Evolutionary conservation across 352 stramenopile genomes (phyloP), one percentile per base, ranked within the genome.

Genomic region (Globisporangium yorkense): DNA sequence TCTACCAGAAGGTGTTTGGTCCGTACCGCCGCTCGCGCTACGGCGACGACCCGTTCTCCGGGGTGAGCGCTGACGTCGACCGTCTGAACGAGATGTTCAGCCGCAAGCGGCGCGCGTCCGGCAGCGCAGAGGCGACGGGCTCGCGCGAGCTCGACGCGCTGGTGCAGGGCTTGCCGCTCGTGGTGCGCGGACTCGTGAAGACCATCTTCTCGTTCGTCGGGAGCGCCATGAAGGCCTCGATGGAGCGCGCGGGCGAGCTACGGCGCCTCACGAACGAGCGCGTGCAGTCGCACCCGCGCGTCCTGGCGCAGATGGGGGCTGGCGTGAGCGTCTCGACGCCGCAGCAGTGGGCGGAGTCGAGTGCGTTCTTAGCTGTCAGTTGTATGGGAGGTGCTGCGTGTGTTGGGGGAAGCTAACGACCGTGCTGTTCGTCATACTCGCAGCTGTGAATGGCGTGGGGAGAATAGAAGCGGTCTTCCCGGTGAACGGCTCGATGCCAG

Each of bases 311-410:
- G 54, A 67, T 88, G 63, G 81, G 81, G 24, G 61, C 62, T 2
- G 44, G 71, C 21, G 74, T 88, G 21, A 74, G 63, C 40, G 68
- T 88, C 44, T 80, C 69, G 21, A 75, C 70, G 16, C 81, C 81
- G 7, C 68, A 82, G 56, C 74, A 87, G 59, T 92, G 81, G 81
- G 80, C 82, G 49, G 81, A 92, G 54, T 85, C 77, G 44, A 85
- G 81, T 91, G 71, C 20, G 78, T 80, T 37, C 4, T 37, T 37
- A 12, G 9, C 33, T 37, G 33, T 27, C 24, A 13, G 44, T 40
- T 37, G 27, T 16, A 33, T 24, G n/a, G 1, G 3, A 2, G 15
- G 20, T 45, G 21, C 49, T 67, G 20, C 51, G 44, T 2, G 8
- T 20, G 41, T 47, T 6, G 58, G 51, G 15, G 8, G 45, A n/a